These are phyloP conservation scores for Zea mays DNA, from an alignment of 176 grass and related monocot genomes.

Conservation along the genomic window DNA sequence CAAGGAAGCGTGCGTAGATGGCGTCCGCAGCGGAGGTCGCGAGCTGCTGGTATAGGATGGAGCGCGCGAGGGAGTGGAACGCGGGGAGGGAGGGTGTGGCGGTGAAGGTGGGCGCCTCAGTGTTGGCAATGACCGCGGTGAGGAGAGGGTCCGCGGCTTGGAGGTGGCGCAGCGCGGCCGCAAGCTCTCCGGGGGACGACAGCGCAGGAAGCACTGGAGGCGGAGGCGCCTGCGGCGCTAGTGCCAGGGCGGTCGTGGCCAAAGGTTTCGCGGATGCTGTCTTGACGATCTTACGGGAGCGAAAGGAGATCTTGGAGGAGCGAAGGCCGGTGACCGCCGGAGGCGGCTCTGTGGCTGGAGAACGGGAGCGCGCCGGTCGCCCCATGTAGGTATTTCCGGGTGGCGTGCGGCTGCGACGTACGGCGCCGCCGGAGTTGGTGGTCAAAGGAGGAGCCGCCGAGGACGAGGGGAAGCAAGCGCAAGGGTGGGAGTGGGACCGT, in stretches of 20 bases:
- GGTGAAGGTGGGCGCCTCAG: slow-evolving; percentile 40
- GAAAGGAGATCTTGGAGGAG: slow-evolving; percentile 38
- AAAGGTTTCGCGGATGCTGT: not conserved
- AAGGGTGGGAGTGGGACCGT: not conserved
- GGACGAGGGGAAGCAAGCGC: not conserved
- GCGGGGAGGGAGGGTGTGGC: slow-evolving; percentile 38
- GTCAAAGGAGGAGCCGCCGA: not conserved
- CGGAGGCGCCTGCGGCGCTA: not conserved
- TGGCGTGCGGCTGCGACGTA: not conserved
- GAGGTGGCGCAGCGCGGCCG: slow-evolving; percentile 44
- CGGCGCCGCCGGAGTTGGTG: not conserved
- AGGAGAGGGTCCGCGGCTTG: slow-evolving; percentile 44
- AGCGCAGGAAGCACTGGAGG: slow-evolving; percentile 20
- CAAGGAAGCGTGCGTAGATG: slow-evolving; percentile 63
- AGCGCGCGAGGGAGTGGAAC: slow-evolving; percentile 64
- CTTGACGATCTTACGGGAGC: slow-evolving; percentile 54
- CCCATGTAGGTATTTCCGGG: slow-evolving; percentile 6
- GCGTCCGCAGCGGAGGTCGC: slow-evolving; percentile 48
- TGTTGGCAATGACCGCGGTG: slow-evolving; percentile 43
- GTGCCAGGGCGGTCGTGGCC: not conserved
- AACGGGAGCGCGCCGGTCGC: slow-evolving; percentile 19
- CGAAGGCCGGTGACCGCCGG: not conserved
- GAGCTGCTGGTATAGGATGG: slow-evolving; percentile 66
- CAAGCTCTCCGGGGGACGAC: slow-evolving; percentile 28
- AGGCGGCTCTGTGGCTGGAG: not conserved